phyloP scores from a whole-genome alignment of 1,139 yeast genomes.

The Protomyces gravidus region DNA sequence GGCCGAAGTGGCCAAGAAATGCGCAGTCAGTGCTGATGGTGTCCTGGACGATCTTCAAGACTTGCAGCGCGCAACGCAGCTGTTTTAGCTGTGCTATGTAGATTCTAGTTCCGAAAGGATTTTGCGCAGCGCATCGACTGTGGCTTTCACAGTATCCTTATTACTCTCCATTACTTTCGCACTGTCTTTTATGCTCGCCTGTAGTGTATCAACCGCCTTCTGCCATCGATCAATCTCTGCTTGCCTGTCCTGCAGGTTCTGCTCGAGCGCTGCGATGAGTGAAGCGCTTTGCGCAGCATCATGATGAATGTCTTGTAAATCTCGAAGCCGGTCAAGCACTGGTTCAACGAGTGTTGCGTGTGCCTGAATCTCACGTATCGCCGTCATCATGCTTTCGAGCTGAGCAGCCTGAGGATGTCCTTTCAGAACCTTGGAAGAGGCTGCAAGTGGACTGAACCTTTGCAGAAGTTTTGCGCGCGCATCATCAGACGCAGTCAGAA shows the following conservation, averaged over 20 bases:
- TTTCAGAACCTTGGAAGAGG: neutral
- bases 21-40: conserved; percentile 32
- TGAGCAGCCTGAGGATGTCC: neutral
- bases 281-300: neutral
- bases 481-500: neutral
- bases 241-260: neutral
- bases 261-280: neutral
- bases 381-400: neutral
- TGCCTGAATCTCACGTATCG: neutral
- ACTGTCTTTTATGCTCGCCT: neutral
- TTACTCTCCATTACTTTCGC: neutral
- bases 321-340: neutral
- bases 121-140: neutral
- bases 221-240: neutral
- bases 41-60: conserved; percentile 33
- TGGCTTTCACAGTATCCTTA: neutral
- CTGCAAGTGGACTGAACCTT: neutral
- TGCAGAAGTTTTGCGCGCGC: neutral
- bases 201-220: neutral
- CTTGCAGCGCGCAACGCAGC: conserved; percentile 32
- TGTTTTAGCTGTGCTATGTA: too few species aligned
- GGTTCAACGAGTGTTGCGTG: neutral
- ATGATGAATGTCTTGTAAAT: neutral
- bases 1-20: conserved; percentile 33
- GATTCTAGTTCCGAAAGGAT: neutral